phyloP scores from a whole-genome alignment of 2,329 filamentous ascomycete genomes.

The Fusarium redolens region DNA sequence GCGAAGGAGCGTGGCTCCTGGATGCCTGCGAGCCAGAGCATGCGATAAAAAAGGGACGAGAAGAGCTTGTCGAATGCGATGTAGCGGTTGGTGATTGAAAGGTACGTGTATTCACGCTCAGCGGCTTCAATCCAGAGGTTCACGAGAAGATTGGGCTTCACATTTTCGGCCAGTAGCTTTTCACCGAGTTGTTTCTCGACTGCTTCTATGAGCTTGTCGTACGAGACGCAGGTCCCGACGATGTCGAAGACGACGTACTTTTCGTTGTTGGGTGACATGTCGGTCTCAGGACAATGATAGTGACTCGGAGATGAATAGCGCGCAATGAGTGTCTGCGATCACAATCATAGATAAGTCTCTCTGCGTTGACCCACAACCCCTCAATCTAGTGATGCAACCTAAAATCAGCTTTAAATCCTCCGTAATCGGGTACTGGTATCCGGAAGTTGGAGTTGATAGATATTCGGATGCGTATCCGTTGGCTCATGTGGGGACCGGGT shows the following conservation, averaged over 20 bases:
- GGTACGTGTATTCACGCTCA: slow-evolving; percentile 62
- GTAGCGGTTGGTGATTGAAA: slow-evolving; percentile 58
- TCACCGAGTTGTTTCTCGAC: slow-evolving; percentile 56
- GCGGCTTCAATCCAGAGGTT: slow-evolving; percentile 59
- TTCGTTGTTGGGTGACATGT: not conserved
- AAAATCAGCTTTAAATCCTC: not conserved
- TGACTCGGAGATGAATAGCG: accelerated
- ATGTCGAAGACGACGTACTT: slow-evolving; percentile 38
- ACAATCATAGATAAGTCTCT: not conserved
- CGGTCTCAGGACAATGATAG: not conserved
- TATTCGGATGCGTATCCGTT: not conserved
- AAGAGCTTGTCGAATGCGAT: slow-evolving; percentile 57
- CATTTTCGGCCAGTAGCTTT: slow-evolving; percentile 51
- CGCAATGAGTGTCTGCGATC: not conserved
- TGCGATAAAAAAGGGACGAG: slow-evolving; percentile 60
- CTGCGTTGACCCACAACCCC: not conserved
- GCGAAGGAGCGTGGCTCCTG: slow-evolving; percentile 55
- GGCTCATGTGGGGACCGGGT: not conserved
- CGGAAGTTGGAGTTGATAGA: not conserved
- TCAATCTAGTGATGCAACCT: not conserved
- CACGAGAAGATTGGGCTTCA: slow-evolving; percentile 57
- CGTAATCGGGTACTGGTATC: not conserved
- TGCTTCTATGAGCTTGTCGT: slow-evolving; percentile 42
- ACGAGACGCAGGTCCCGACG: slow-evolving; percentile 29
- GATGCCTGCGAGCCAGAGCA: slow-evolving; percentile 57